Evolutionary conservation across 2,329 filamentous ascomycete genomes (phyloP).

Genomic region (Nemania sp.): DNA sequence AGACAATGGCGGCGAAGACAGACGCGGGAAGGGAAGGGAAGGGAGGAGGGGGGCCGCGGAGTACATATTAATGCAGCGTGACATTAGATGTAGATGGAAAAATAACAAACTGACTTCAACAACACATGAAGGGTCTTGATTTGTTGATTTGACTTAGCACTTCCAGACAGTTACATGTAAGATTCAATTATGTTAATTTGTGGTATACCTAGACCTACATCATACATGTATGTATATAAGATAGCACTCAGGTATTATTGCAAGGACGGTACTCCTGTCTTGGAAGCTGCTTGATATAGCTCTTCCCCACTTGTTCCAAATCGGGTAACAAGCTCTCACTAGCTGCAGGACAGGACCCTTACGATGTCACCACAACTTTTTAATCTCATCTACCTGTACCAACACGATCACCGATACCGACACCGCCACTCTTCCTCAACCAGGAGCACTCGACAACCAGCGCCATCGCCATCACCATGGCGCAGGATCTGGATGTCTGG

Average conservation of each 20-base stretch:
- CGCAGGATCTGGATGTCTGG: constrained; percentile 36
- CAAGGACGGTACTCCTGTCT: no score
- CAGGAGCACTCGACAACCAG: not conserved
- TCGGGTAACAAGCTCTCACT: constrained; percentile 1
- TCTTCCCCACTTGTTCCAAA: constrained; percentile 7
- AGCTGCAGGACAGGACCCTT: constrained; percentile 25
- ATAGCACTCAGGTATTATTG: no score
- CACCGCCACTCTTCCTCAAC: not conserved
- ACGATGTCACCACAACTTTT: no score
- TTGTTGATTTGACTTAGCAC: not conserved
- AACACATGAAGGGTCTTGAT: not conserved
- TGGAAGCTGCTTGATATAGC: no score
- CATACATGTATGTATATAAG: no score
- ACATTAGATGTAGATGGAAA: not conserved
- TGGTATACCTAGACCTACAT: no score
- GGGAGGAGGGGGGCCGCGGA: constrained; percentile 6
- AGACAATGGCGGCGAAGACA: constrained; percentile 6
- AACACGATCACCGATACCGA: not conserved
- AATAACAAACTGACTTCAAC: constrained; percentile 3
- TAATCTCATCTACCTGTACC: no score
- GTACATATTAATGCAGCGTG: constrained; percentile 27
- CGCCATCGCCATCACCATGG: constrained; percentile 29
- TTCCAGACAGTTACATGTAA: no score
- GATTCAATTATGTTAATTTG: no score
- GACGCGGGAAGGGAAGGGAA: no score